Conservation (phyloP, 139 green algal species). For the Yamagishiella unicocca region DNA sequence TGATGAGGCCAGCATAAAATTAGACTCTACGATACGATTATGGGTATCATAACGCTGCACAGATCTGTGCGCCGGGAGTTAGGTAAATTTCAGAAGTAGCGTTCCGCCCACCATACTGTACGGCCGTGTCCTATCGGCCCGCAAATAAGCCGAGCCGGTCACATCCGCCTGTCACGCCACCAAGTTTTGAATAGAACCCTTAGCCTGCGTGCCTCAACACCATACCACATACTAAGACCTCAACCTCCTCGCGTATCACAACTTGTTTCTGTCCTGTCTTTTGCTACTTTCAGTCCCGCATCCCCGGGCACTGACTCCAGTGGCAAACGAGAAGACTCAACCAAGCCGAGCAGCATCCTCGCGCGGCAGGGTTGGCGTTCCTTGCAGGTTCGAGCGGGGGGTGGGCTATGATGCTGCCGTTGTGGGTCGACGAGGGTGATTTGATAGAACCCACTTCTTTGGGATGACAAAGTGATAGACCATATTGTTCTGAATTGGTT, state of each 20-base stretch:
- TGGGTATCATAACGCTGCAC: neutral
- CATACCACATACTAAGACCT: no score
- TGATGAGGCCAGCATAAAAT: neutral
- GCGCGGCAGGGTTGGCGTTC: constrained; percentile 40
- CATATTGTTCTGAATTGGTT: neutral
- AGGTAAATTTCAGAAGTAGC: constrained; percentile 31
- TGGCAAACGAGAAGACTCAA: constrained; percentile 5
- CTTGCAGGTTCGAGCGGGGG: constrained; percentile 40
- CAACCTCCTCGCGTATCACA: neutral
- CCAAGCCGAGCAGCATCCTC: constrained; percentile 51
- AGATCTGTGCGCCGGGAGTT: constrained; percentile 19
- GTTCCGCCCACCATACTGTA: neutral
- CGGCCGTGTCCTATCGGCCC: constrained; percentile 16
- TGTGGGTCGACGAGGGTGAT: constrained; percentile 20
- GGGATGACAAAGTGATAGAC: neutral
- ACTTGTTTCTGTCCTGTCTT: constrained; percentile 9
- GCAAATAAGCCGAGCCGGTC: constrained; percentile 31
- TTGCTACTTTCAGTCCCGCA: neutral
- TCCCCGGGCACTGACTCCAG: neutral
- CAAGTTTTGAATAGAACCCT: constrained; percentile 19
- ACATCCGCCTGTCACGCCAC: constrained; percentile 35
- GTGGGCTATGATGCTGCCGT: constrained; percentile 8
- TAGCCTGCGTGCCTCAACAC: neutral
- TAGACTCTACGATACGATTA: no score
- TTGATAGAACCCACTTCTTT: constrained; percentile 2